Evolutionary conservation across 768 basidiomycete genomes (phyloP), one percentile per base, ranked within the genome.

Genomic region (Tricholoma terreum): DNA sequence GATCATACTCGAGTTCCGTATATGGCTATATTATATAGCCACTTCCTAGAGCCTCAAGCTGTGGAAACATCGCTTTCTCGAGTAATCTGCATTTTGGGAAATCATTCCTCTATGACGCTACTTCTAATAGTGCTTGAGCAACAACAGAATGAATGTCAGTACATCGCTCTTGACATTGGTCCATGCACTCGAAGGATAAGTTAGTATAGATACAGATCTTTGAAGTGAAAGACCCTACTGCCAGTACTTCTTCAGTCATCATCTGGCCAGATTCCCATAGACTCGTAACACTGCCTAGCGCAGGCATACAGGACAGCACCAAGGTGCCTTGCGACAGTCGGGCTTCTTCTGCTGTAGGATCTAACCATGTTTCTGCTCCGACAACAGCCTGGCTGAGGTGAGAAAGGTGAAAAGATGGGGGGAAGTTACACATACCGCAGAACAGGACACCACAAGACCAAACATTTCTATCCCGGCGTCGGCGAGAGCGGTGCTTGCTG

Each of bases 381-480:
- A 87, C 68, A 2, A 84, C 65, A 9, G 85, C 79, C 89, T 92
- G 56, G n/a, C 33, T 45, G 19, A 58, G 63, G 51, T 52, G 30
- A 57, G 3, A 5, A 10, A 42, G 51, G 35, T 22, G 8, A 17
- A 9, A 17, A 10, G 36, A 17, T 8, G 38, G 6, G 33, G n/a
- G 12, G 31, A 49, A 50, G 36, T 36, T 48, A 4, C 12, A 70
- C 85, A 61, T 63, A 93, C 93, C 31, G 87, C 87, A 27, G 90
- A 82, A 63, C 90, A 92, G 0, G 95, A 89, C 14, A 86, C 79
- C 4, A 95, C 94, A 12, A 99, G 77, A 2, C 94, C 97, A 38
- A 87, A 71, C 81, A 98, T 85, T 63, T 96, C 92, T 48, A 98
- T 87, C 2, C 95, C 94, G 12, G 96, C 95, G 68, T 96, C 87